Conservation (phyloP, 805 yeast species). For the Lachancea meyersii region DNA sequence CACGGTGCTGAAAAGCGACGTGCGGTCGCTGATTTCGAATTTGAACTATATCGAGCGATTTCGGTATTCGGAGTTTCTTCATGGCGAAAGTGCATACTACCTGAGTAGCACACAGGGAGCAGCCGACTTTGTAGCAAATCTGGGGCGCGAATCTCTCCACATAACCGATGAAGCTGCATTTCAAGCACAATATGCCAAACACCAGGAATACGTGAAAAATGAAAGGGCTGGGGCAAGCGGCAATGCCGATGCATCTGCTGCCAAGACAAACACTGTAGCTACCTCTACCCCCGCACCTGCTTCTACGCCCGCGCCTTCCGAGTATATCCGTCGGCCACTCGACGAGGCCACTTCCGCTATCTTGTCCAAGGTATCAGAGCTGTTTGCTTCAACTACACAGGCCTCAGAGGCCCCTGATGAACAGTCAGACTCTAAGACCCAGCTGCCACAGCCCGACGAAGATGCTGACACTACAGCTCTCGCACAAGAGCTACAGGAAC, state of each 20-base stretch:
- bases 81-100: constrained; percentile 89
- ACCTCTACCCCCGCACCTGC: not conserved
- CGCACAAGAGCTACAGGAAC: constrained; percentile 35
- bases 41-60: constrained; percentile 80
- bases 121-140: constrained; percentile 62
- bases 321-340: constrained; percentile 3
- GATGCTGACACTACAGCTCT: constrained; percentile 16
- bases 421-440: not conserved
- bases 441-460: not conserved
- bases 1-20: constrained; percentile 64
- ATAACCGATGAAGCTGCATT: constrained; percentile 55
- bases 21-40: constrained; percentile 65
- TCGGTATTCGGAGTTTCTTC: constrained; percentile 63
- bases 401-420: not conserved
- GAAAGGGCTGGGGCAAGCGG: constrained; percentile 13
- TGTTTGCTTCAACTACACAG: constrained; percentile 4
- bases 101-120: constrained; percentile 89
- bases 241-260: constrained; percentile 10
- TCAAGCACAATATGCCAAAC: constrained; percentile 40
- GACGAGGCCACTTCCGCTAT: constrained; percentile 26
- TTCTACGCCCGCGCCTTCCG: constrained; percentile 1
- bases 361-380: constrained; percentile 20
- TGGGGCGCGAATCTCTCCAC: constrained; percentile 53
- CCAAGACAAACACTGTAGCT: constrained; percentile 7
- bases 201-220: constrained; percentile 37